Percentiles rank a stretch among this genome's conserved stretches.
These are phyloP conservation scores for Chaetomium olivaceum DNA, from an alignment of 2,329 filamentous ascomycete species.

Conservation along the genomic window DNA sequence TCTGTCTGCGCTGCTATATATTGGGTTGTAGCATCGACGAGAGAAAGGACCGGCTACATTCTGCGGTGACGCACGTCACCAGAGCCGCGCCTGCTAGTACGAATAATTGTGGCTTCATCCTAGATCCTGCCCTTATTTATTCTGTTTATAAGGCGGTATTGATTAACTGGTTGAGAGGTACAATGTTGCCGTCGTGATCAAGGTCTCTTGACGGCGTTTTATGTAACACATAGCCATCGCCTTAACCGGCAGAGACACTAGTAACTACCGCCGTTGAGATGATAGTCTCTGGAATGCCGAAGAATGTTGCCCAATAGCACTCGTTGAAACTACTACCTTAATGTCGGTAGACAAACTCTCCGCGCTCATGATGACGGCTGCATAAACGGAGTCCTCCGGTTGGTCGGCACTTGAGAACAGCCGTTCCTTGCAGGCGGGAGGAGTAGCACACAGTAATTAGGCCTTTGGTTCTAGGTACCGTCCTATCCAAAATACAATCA, in stretches of 20 bases:
- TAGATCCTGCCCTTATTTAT: background rate
- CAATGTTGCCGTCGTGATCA: background rate
- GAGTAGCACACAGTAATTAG: background rate
- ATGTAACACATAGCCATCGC: background rate
- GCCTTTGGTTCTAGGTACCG: background rate
- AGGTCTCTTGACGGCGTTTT: background rate
- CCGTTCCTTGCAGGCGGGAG: background rate
- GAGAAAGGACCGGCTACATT: conserved; percentile 24
- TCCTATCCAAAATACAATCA: background rate
- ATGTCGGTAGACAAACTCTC: background rate
- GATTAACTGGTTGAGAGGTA: background rate
- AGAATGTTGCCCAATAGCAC: background rate
- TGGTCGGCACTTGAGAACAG: background rate
- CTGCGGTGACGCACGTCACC: background rate
- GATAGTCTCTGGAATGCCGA: background rate
- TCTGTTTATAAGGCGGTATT: background rate
- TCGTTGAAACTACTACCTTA: background rate
- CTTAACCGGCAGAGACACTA: background rate
- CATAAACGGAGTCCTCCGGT: background rate
- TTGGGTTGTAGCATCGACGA: conserved; percentile 20
- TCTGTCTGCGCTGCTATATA: conserved; percentile 27
- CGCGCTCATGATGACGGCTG: background rate
- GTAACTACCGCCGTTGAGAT: background rate
- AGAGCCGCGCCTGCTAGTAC: background rate
- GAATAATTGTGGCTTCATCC: conserved; percentile 10